Percentiles rank a stretch among this genome's conserved stretches.
Conservation (phyloP, 257 asterid genomes). For the Pogostemon cablin region DNA sequence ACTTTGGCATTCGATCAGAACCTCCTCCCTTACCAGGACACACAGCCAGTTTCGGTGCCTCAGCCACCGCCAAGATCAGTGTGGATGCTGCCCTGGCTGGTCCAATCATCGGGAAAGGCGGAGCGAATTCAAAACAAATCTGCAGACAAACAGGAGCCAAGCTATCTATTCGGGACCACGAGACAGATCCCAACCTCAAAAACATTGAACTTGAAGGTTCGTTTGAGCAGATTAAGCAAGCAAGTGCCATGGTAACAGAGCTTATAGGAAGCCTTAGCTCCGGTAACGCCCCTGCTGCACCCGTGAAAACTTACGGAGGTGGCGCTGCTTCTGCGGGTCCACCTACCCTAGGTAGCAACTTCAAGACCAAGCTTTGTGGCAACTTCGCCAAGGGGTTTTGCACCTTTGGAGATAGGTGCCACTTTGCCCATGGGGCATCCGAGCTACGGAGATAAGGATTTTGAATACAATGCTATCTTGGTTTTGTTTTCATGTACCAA, state of each 20-base stretch:
- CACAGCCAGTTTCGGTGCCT: slow-evolving; percentile 64
- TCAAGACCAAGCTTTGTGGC: slow-evolving; percentile 81
- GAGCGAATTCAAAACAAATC: slow-evolving; percentile 83
- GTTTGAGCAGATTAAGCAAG: slow-evolving; percentile 73
- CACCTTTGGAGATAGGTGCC: slow-evolving; percentile 91
- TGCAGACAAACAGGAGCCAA: slow-evolving; percentile 85
- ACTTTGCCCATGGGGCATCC: slow-evolving; percentile 87
- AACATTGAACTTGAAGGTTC: slow-evolving; percentile 96
- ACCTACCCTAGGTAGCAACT: slow-evolving; percentile 54
- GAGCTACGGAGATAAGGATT: slow-evolving; percentile 62
- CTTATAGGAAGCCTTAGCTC: slow-evolving; percentile 58
- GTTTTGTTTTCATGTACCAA: slow-evolving; percentile 13
- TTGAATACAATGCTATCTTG: slow-evolving; percentile 21
- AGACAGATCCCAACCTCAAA: slow-evolving; percentile 62
- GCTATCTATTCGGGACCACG: slow-evolving; percentile 80
- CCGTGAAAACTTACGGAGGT: slow-evolving; percentile 3
- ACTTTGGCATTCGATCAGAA: slow-evolving; percentile 57
- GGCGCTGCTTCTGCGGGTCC: slow-evolving; percentile 49
- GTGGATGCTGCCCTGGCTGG: slow-evolving; percentile 83
- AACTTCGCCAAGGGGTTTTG: slow-evolving; percentile 80
- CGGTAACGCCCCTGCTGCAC: slow-evolving; percentile 36
- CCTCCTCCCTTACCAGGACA: slow-evolving; percentile 51
- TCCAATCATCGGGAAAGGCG: slow-evolving; percentile 87
- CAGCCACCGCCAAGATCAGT: slow-evolving; percentile 77
- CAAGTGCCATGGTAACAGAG: slow-evolving; percentile 75